phyloP scores from a whole-genome alignment of 805 yeast species.

The Saturnispora mendoncae region DNA sequence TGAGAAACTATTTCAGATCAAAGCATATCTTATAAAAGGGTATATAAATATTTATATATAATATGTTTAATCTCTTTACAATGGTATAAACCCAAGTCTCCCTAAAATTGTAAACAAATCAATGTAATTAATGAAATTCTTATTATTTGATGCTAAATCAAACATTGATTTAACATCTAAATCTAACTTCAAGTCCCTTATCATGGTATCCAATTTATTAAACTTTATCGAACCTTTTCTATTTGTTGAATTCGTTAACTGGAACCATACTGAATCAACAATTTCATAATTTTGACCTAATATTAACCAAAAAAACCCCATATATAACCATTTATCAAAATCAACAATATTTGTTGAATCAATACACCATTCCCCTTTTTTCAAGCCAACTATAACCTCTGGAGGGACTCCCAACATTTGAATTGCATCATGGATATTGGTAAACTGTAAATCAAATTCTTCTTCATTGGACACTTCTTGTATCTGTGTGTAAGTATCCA shows the following conservation, averaged over 20 bases:
- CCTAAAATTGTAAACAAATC: constrained; percentile 45
- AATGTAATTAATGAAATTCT: constrained; percentile 30
- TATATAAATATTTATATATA: not conserved
- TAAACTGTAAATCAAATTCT: constrained; percentile 31
- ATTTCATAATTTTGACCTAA: constrained; percentile 26
- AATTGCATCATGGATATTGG: constrained; percentile 20
- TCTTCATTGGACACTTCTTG: constrained; percentile 27
- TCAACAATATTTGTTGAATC: constrained; percentile 34
- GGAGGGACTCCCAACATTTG: constrained; percentile 7
- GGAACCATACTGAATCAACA: constrained; percentile 35
- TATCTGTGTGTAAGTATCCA: constrained; percentile 32
- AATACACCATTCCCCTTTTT: constrained; percentile 9
- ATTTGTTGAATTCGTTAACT: constrained; percentile 18
- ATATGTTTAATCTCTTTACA: not conserved
- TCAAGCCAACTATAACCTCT: constrained; percentile 4
- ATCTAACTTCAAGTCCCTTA: constrained; percentile 24
- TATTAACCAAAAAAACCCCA: constrained; percentile 34
- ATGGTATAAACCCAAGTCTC: constrained; percentile 31
- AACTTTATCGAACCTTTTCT: not conserved
- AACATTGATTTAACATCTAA: constrained; percentile 34
- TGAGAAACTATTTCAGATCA: constrained; percentile 85
- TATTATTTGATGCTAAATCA: constrained; percentile 33
- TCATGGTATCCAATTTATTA: constrained; percentile 16
- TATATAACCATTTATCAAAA: constrained; percentile 35
- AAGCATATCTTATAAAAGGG: constrained; percentile 56